These are phyloP conservation scores for Kwoniella sp. DNA, from an alignment of 768 basidiomycete species.

Conservation along the genomic window DNA sequence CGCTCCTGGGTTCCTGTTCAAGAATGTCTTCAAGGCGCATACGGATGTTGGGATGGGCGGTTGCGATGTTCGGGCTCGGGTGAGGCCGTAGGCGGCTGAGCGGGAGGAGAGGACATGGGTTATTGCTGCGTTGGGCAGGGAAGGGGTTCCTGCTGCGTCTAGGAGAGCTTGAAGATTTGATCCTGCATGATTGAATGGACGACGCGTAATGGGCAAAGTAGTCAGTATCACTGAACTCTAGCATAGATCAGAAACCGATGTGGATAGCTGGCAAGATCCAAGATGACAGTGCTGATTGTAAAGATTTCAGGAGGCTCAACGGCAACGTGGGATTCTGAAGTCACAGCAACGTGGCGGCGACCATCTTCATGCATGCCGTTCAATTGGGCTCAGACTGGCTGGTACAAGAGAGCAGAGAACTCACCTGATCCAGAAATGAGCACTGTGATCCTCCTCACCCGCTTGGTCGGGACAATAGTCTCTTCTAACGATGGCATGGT, in stretches of 20 bases:
- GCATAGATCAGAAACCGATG: no score
- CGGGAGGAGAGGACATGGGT: conserved; percentile 86
- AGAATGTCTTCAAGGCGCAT: conserved; percentile 79
- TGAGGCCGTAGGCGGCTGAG: conserved; percentile 84
- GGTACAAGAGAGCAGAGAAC: no score
- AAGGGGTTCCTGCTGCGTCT: conserved; percentile 71
- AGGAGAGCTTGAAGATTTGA: conserved; percentile 96
- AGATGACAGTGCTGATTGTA: not conserved
- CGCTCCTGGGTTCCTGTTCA: conserved; percentile 70
- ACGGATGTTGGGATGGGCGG: conserved; percentile 74
- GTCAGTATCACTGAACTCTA: no score
- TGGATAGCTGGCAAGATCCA: no score
- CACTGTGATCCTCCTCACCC: conserved; percentile 59
- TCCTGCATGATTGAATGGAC: conserved; percentile 61
- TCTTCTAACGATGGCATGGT: conserved; percentile 27
- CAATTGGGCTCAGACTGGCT: no score
- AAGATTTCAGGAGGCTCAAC: not conserved
- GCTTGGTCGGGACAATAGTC: conserved; percentile 17
- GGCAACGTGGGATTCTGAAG: no score
- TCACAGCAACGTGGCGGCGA: no score
- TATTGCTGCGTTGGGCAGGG: conserved; percentile 72
- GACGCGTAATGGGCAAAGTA: no score
- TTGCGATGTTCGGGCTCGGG: conserved; percentile 65
- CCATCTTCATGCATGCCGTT: no score
- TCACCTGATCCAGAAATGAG: conserved; percentile 71